phyloP scores from a whole-genome alignment of 192 early-diverging fungal genomes.

The Umbelopsis sp. region DNA sequence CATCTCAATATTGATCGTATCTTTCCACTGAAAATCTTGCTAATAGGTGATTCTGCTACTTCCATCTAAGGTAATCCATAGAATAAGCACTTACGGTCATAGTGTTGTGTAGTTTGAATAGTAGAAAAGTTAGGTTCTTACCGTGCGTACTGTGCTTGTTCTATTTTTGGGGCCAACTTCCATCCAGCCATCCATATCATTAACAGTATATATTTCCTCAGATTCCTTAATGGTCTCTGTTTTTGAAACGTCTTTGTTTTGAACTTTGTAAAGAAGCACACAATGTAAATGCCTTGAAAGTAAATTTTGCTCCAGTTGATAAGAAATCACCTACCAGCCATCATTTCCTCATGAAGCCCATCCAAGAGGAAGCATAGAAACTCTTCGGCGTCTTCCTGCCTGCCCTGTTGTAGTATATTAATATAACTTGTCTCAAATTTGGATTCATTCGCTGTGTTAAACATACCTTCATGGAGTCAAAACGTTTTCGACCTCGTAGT shows the following conservation, averaged over 20 bases:
- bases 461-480: constrained; percentile 75
- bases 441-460: neutral
- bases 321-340: constrained; percentile 31
- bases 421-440: neutral
- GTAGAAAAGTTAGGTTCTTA: constrained; percentile 23
- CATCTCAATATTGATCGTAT: constrained; percentile 76
- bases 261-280: neutral
- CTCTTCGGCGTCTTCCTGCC: constrained; percentile 98
- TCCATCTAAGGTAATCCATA: constrained; percentile 51
- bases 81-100: neutral
- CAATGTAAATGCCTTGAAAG: neutral
- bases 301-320: neutral
- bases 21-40: constrained; percentile 83
- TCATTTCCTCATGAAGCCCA: constrained; percentile 93
- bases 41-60: constrained; percentile 74
- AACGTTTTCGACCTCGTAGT: constrained; percentile 72
- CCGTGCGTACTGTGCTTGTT: constrained; percentile 60
- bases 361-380: constrained; percentile 93
- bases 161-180: constrained; percentile 92
- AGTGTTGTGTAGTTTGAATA: neutral
- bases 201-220: neutral
- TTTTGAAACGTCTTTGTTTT: neutral
- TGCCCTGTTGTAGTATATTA: constrained; percentile 49
- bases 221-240: constrained; percentile 9
- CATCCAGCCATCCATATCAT: constrained; percentile 67